Evolutionary conservation across 2,329 filamentous ascomycete genomes (phyloP), one percentile per base, ranked within the genome.

Genomic region (Ustulina deusta): DNA sequence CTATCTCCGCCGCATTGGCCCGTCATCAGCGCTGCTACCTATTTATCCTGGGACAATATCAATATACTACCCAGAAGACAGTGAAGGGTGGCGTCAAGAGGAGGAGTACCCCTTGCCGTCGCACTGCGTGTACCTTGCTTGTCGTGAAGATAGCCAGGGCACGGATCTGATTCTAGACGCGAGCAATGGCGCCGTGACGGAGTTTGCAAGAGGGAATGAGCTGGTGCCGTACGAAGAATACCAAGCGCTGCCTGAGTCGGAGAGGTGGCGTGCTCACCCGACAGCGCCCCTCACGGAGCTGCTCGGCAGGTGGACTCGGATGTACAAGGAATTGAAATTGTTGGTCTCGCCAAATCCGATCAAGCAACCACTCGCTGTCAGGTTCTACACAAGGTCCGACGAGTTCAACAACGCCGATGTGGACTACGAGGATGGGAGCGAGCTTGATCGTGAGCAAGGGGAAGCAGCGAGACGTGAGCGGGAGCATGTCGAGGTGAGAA

Each of bases 91-190:
- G 34, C n/a, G n/a, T 11, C 36, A 22, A 29, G 55, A 65, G 27
- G n/a, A 20, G n/a, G 9, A 29, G 2, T 65, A 54, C n/a, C 46
- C 55, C 27, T 55, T 65, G 15, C 62, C 62, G 11, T 7, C 55
- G 20, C 48, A 54, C 15, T 65, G 62, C 62, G 55, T 65, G 20
- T 65, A 65, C n/a, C 62, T 65, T 32, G 55, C 62, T 20, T 36
- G 36, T 7, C 46, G 56, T 6, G 55, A 6, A 1, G 62, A 60
- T 20, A 42, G 38, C 10, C 27, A 46, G 7, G 55, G 62, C 22
- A 44, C 3, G 4, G 46, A 65, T 51, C n/a, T 62, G 22, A 62
- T 66, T n/a, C 40, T 66, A 4, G 63, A 66, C 40, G 49, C 57
- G 4, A 42, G 32, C 49, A 57, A 56, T 15, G 63, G 58, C 40